Conservation (phyloP, 352 stramenopile species). For the Phytophthora macrochlamydospora region DNA sequence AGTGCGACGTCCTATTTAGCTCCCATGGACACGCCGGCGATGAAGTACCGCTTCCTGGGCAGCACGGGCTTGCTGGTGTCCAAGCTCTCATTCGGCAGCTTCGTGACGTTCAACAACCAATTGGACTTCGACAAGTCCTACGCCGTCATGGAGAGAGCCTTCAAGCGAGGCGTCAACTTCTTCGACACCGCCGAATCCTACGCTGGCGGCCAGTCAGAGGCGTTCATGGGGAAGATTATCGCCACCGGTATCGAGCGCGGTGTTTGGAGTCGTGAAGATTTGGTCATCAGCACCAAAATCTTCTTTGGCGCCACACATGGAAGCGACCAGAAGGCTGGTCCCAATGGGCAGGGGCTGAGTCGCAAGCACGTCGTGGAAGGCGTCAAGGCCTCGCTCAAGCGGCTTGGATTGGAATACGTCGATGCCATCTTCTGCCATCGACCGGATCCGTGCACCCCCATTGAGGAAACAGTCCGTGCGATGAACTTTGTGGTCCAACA, state of each 20-base stretch:
- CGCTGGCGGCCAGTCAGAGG: slow-evolving; percentile 43
- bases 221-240: slow-evolving; percentile 60
- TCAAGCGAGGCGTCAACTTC: slow-evolving; percentile 67
- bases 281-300: slow-evolving; percentile 75
- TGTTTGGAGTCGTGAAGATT: slow-evolving; percentile 52
- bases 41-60: slow-evolving; percentile 60
- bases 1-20: slow-evolving; percentile 6
- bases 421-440: slow-evolving; percentile 63
- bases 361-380: slow-evolving; percentile 49
- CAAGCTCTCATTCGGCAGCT: slow-evolving; percentile 51
- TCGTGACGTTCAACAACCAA: slow-evolving; percentile 52
- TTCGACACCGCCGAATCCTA: slow-evolving; percentile 71
- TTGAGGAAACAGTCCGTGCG: too few relatives aligned
- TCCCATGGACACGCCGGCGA: slow-evolving; percentile 12
- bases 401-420: slow-evolving; percentile 52
- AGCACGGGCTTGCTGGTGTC: slow-evolving; percentile 54
- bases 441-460: slow-evolving; percentile 28
- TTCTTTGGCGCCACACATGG: slow-evolving; percentile 42
- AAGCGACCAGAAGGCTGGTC: slow-evolving; percentile 16
- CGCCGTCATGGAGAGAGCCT: slow-evolving; percentile 53
- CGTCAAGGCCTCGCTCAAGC: slow-evolving; percentile 42
- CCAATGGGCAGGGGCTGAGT: slow-evolving; percentile 39
- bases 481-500: too few relatives aligned
- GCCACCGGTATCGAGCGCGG: slow-evolving; percentile 46
- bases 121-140: slow-evolving; percentile 55